Evolutionary conservation across 2,329 filamentous ascomycete species (phyloP).

Genomic region (Paraphoma sp.): DNA sequence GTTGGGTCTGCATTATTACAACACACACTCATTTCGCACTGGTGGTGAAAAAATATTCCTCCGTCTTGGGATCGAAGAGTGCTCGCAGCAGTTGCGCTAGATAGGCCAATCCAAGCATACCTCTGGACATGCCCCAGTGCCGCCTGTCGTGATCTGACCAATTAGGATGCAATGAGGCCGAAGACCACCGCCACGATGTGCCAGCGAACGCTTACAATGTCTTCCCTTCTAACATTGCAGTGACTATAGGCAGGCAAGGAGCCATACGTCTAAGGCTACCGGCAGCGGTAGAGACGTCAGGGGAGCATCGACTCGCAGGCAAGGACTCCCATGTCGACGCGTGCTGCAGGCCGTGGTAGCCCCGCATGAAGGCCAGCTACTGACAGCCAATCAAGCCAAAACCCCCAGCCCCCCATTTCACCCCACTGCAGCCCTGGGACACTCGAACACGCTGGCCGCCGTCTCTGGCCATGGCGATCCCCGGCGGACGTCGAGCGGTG

Average conservation of each 20-base stretch:
- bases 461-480: constrained; percentile 17
- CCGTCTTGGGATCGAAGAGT: too few relatives aligned
- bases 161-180: constrained; percentile 13
- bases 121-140: neutral
- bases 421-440: constrained; percentile 30
- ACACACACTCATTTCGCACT: neutral
- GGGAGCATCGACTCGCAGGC: constrained; percentile 5
- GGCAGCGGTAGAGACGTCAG: neutral
- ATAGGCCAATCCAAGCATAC: neutral
- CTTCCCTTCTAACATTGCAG: neutral
- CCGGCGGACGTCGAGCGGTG: constrained; percentile 8
- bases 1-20: neutral
- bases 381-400: constrained; percentile 28
- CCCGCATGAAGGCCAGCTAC: constrained; percentile 20
- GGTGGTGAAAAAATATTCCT: too few relatives aligned
- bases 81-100: too few relatives aligned
- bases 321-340: constrained; percentile 10
- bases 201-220: too few relatives aligned
- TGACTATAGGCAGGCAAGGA: neutral
- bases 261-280: neutral
- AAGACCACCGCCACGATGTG: neutral
- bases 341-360: constrained; percentile 13
- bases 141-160: constrained; percentile 2
- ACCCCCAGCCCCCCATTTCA: constrained; percentile 42
- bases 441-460: constrained; percentile 31